Conservation (phyloP, 2,329 filamentous ascomycete species). For the Neonectria hederae region DNA sequence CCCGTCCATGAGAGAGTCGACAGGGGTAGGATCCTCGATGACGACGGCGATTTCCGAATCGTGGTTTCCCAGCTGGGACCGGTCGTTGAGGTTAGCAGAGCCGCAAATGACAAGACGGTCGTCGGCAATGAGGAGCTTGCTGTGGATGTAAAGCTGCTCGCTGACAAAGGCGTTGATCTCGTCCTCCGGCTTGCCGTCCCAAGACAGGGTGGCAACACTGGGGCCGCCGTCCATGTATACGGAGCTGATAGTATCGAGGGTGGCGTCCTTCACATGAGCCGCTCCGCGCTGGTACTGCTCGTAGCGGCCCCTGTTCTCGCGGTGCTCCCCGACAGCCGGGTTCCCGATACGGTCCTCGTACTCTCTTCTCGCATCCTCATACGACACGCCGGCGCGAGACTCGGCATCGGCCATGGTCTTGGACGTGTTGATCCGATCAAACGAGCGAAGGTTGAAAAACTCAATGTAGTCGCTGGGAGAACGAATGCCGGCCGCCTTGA, state of each 20-base stretch:
- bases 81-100: slow-evolving; percentile 67
- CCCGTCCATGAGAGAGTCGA: slow-evolving; percentile 79
- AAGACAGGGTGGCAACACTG: slow-evolving; percentile 69
- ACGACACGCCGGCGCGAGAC: slow-evolving; percentile 70
- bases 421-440: slow-evolving; percentile 82
- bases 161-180: slow-evolving; percentile 70
- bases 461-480: slow-evolving; percentile 78
- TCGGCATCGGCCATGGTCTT: slow-evolving; percentile 69
- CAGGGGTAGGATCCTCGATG: slow-evolving; percentile 78
- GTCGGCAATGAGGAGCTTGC: slow-evolving; percentile 81
- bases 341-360: slow-evolving; percentile 67
- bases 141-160: slow-evolving; percentile 71
- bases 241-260: slow-evolving; percentile 79
- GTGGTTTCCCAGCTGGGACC: slow-evolving; percentile 82
- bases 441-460: slow-evolving; percentile 87
- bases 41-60: slow-evolving; percentile 92
- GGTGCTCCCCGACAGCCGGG: slow-evolving; percentile 39
- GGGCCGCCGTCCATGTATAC: slow-evolving; percentile 86
- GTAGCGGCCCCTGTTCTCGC: slow-evolving; percentile 58
- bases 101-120: slow-evolving; percentile 85
- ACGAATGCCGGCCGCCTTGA: slow-evolving; percentile 73
- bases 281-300: slow-evolving; percentile 78
- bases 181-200: slow-evolving; percentile 63
- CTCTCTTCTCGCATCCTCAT: slow-evolving; percentile 72
- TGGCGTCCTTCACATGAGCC: slow-evolving; percentile 60